Conservation (phyloP, 2,329 filamentous ascomycete genomes). For the Colletotrichum sp. region DNA sequence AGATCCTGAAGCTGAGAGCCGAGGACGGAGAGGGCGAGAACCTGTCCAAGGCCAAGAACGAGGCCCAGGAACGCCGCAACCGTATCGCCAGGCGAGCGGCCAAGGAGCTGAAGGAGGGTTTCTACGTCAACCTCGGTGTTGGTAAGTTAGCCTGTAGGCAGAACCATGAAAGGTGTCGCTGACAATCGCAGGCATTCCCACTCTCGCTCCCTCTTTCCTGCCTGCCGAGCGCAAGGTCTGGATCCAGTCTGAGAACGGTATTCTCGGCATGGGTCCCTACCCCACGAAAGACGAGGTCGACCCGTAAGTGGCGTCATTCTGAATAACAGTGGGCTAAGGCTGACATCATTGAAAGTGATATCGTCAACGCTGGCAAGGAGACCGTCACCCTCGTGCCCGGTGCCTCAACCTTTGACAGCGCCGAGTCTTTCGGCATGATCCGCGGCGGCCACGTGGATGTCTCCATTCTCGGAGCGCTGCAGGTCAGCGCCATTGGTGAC, state of each 20-base stretch:
- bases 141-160: slow-evolving; percentile 33
- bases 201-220: slow-evolving; percentile 80
- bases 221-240: slow-evolving; percentile 74
- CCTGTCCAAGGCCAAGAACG: slow-evolving; percentile 43
- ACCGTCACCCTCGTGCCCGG: slow-evolving; percentile 82
- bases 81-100: slow-evolving; percentile 80
- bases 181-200: slow-evolving; percentile 70
- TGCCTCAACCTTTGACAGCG: slow-evolving; percentile 77
- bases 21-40: slow-evolving; percentile 34
- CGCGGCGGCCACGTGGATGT: slow-evolving; percentile 84
- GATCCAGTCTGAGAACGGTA: slow-evolving; percentile 87
- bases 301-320: slow-evolving; percentile 36
- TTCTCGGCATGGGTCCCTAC: slow-evolving; percentile 83
- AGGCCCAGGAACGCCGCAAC: slow-evolving; percentile 62
- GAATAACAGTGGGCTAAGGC: slow-evolving; percentile 27
- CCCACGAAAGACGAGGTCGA: slow-evolving; percentile 76
- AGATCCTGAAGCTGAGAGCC: slow-evolving; percentile 67
- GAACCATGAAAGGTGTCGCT: neutral
- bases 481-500: slow-evolving; percentile 80
- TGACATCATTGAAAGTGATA: slow-evolving; percentile 47
- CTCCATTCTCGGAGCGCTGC: slow-evolving; percentile 81
- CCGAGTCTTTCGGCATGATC: slow-evolving; percentile 89
- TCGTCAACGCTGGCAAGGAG: slow-evolving; percentile 89
- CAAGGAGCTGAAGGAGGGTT: slow-evolving; percentile 81
- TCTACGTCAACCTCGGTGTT: slow-evolving; percentile 82